Evolutionary conservation across 1,284 basidiomycete species (phyloP).

Genomic region (Tilletia caries): DNA sequence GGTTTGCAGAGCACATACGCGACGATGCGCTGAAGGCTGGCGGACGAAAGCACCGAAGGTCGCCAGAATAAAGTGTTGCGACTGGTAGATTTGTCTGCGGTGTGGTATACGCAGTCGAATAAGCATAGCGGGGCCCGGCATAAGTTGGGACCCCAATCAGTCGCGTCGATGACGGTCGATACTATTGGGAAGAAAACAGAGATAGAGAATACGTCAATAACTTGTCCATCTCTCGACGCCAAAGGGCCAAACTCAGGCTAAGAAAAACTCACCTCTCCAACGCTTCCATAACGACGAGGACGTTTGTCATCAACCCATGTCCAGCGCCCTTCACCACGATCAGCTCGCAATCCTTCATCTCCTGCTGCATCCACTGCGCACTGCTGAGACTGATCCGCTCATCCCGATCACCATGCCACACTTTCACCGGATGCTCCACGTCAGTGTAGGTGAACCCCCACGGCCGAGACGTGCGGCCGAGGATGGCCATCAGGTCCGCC

Average conservation of each 20-base stretch:
- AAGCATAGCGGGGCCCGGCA: too few species aligned
- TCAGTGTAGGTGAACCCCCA: constrained; percentile 65
- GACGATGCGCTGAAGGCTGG: too few species aligned
- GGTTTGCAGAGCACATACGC: too few species aligned
- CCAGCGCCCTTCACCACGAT: constrained; percentile 80
- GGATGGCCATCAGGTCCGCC: constrained; percentile 81
- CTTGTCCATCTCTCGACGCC: too few species aligned
- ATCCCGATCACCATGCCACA: constrained; percentile 91
- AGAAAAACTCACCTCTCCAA: constrained; percentile 41
- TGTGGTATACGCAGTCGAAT: too few species aligned
- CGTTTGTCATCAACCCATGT: constrained; percentile 83
- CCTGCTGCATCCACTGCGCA: constrained; percentile 82
- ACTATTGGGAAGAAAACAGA: neutral
- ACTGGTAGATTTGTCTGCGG: too few species aligned
- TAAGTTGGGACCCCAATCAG: neutral
- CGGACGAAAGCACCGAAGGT: too few species aligned
- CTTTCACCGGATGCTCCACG: constrained; percentile 72
- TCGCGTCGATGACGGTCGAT: constrained; percentile 9
- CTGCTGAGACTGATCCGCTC: constrained; percentile 81
- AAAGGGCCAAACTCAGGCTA: too few species aligned
- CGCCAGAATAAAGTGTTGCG: too few species aligned
- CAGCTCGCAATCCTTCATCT: constrained; percentile 75
- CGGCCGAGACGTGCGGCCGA: constrained; percentile 76
- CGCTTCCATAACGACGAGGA: constrained; percentile 36
- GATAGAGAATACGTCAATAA: neutral